These are phyloP conservation scores for Pythium apleroticum DNA, from an alignment of 352 stramenopile species.

Conservation along the genomic window DNA sequence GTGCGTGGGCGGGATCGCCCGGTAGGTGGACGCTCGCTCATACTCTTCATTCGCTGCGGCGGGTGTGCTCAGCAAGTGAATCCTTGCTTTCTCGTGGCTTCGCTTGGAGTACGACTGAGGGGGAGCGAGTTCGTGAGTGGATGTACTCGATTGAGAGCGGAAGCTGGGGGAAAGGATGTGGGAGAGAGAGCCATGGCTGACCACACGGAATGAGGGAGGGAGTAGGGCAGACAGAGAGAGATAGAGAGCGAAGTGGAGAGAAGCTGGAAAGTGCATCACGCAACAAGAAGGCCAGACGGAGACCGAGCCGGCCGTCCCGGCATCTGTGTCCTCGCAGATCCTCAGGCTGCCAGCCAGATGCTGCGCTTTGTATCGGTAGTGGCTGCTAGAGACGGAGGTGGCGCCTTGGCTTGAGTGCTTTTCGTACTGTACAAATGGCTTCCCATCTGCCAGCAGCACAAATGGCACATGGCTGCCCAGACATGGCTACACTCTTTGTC, in stretches of 20 bases:
- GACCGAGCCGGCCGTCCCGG: not conserved
- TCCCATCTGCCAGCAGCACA: not conserved
- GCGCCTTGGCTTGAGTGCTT: not conserved
- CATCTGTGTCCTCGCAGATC: not conserved
- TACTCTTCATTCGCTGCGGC: not conserved
- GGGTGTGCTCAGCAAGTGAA: not conserved
- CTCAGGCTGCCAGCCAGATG: not conserved
- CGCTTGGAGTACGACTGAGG: too few relatives aligned
- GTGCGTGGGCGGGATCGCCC: not conserved
- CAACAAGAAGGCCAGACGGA: constrained; percentile 18
- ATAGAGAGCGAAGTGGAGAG: constrained; percentile 1
- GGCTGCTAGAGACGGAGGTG: not conserved
- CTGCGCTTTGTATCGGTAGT: not conserved
- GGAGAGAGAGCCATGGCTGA: not conserved
- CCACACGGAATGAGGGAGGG: not conserved
- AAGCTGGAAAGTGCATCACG: not conserved
- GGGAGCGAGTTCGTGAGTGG: not conserved
- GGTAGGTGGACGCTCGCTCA: not conserved
- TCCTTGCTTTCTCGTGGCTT: not conserved
- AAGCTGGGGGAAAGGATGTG: not conserved
- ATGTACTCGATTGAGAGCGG: not conserved
- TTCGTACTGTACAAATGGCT: not conserved
- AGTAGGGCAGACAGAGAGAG: not conserved
- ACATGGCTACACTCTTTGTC: constrained; percentile 15
- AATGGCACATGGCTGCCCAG: constrained; percentile 7